Percentiles rank a stretch among this genome's conserved stretches.
These are phyloP conservation scores for Podospora pseudopauciseta DNA, from an alignment of 495 filamentous ascomycete genomes.

Conservation along the genomic window DNA sequence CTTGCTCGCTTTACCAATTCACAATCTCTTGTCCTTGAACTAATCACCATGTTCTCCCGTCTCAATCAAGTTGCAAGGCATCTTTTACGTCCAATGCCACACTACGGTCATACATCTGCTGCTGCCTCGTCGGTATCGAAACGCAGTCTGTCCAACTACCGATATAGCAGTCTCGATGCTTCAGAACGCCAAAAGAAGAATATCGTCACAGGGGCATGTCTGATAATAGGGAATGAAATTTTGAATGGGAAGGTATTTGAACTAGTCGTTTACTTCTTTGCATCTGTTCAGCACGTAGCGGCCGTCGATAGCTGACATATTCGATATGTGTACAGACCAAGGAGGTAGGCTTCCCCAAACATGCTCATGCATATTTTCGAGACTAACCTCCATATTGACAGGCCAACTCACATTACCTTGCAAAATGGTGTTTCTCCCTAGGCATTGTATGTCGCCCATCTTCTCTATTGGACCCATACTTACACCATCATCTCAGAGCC, in stretches of 20 bases:
- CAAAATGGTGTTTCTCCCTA: constrained; percentile 87
- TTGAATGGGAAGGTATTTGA: constrained; percentile 82
- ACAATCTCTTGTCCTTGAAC: background rate
- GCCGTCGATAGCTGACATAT: constrained; percentile 14
- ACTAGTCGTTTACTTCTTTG: background rate
- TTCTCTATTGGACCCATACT: background rate
- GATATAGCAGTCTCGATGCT: background rate
- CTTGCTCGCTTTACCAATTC: background rate
- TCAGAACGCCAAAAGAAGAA: constrained; percentile 40
- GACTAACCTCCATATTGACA: constrained; percentile 32
- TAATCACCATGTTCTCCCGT: constrained; percentile 63
- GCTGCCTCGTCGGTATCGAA: constrained; percentile 17
- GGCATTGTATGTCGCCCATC: constrained; percentile 58
- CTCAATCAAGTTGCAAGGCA: constrained; percentile 71
- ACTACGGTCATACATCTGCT: constrained; percentile 49
- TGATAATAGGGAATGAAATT: constrained; percentile 97
- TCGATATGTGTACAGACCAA: constrained; percentile 27
- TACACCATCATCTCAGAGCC: constrained; percentile 39
- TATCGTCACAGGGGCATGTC: constrained; percentile 86
- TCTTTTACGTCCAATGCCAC: constrained; percentile 59
- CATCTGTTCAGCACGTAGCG: background rate
- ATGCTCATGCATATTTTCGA: background rate
- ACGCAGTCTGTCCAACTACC: constrained; percentile 37
- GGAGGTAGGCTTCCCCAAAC: constrained; percentile 27
- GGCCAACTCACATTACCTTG: constrained; percentile 89